Evolutionary conservation across 2,329 filamentous ascomycete species (phyloP), one percentile per base, ranked within the genome.

Genomic region (Verruconis gallopava): DNA sequence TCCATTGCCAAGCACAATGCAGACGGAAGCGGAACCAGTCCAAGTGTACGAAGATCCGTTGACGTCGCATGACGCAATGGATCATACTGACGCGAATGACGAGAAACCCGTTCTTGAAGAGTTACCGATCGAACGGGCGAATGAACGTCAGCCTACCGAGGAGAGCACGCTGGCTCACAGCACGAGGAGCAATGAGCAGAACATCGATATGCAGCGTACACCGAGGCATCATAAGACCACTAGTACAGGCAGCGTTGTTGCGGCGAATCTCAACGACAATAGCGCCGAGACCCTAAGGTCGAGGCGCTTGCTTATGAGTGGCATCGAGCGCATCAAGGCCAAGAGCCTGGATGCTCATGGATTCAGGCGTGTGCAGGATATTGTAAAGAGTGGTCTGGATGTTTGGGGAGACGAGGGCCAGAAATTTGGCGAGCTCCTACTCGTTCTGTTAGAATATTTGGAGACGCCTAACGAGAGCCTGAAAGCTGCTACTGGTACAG

Each of bases 331-430:
- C 48, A 79, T 88, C 50, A 77, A 77, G 50, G 69, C 73, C 21
- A 75, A 76, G 51, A 75, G 75, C 1, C 71, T 89, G n/a, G 83
- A 88, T 54, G 81, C 83, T 3, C 81, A 86, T 54, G 82, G 82
- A 44, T 85, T 88, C 67, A 75, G 82, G 41, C 82, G 83, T 53
- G 66, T 88, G 38, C 82, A 88, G 57, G 78, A 78, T 30, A 71
- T 86, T 48, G 71, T 85, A 46, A 77, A 80, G 48, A 73, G 69
- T 53, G 57, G 61, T 51, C 69, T 76, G 12, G 25, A 30, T 30
- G 67, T 75, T 15, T 76, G 82, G 54, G 69, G 71, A 1, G 73
- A 79, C 46, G 75, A 79, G 37, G 77, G 80, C 51, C 76, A 80
- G 42, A 80, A 75, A 49, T 85, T 85, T 46, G 73, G 80, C 48